Evolutionary conservation across 768 basidiomycete species (phyloP), one percentile per base, ranked within the genome.

Genomic region (Macrocybe gigantea): DNA sequence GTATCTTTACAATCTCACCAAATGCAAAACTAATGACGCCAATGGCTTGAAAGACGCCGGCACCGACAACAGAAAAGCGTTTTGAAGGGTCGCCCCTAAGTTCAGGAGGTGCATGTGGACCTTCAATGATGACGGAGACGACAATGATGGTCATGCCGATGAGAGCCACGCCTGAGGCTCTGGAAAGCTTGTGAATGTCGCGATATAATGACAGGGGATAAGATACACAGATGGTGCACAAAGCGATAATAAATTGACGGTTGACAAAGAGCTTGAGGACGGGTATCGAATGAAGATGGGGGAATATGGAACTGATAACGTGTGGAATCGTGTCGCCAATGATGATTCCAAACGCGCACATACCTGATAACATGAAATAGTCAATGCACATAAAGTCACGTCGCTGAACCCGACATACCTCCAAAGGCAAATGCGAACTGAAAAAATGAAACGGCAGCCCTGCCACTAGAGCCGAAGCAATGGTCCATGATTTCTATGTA

Each of bases 361-460:
- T 97, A 38, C 95, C 90, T 89, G 50, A 22, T 15, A n/a, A 36
- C 57, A 48, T 42, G 12, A 13, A 32, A 5, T 36, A 10, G 15
- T 31, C 39, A 35, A 43, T 22, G n/a, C 53, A 49, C 40, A 14
- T 13, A 5, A 33, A 32, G 29, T 29, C 38, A 13, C 1, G 10
- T 13, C 30, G 44, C 31, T 29, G 13, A 22, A 31, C 41, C 5
- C 31, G 30, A 64, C 79, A 45, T 58, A 85, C 93, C 94, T 58
- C 96, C 96, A 54, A 96, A 96, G 6, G 96, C 96, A 61, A 99
- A 98, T 3, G 93, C 74, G 61, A 99, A 98, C 62, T 98, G 96
- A 62, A 99, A 98, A 64, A 97, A 85, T 0, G 94, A 95, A 12
- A 96, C 91, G 0, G 91, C 90, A 2, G 91, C 90, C 44, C 92